phyloP scores from a whole-genome alignment of 257 asterid genomes.

The Solanum clarkiae region DNA sequence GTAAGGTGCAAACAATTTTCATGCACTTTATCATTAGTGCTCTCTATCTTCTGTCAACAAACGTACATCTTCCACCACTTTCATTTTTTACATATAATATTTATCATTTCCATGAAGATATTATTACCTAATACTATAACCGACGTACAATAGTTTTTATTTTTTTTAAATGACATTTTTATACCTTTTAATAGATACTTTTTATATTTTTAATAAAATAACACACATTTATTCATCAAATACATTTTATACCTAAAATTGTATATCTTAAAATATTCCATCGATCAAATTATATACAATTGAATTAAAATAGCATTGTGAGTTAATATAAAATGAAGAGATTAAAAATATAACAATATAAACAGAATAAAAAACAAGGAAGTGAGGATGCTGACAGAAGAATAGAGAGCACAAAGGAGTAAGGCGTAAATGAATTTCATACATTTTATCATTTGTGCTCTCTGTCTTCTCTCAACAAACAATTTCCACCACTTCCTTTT shows the following conservation, averaged over 20 bases:
- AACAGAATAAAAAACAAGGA: background rate
- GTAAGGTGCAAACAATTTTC: conserved; percentile 21
- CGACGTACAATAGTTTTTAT: background rate
- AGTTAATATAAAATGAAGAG: background rate
- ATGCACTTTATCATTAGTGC: conserved; percentile 19
- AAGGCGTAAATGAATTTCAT: conserved; percentile 18
- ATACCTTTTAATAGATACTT: background rate
- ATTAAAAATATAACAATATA: background rate
- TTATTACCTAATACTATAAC: background rate
- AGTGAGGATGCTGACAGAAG: conserved; percentile 52
- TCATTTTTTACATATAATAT: background rate
- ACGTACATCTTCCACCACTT: conserved; percentile 3
- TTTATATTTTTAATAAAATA: background rate
- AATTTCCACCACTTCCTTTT: background rate
- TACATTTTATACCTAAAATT: background rate
- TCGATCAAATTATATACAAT: background rate
- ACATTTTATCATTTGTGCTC: background rate
- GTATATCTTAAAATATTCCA: background rate
- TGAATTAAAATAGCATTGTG: background rate
- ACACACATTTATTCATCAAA: background rate
- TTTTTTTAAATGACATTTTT: background rate
- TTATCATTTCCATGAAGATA: background rate
- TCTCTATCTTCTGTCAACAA: conserved; percentile 34
- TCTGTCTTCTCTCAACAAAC: background rate
- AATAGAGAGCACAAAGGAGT: conserved; percentile 65